Conservation (phyloP, 2,329 filamentous ascomycete genomes). For the Pseudomassariella vexata region DNA sequence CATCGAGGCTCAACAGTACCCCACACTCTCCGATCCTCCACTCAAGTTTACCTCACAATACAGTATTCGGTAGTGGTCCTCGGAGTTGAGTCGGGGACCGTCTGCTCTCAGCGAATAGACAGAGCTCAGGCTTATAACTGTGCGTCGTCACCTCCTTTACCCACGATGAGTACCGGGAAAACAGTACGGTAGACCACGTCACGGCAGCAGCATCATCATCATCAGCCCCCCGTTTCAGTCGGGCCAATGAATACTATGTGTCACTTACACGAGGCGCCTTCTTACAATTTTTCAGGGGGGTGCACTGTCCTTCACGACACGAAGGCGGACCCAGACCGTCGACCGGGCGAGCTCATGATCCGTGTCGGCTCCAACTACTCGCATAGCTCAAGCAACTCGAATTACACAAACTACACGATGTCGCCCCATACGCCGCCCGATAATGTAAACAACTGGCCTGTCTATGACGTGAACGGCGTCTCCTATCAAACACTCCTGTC, state of each 20-base stretch:
- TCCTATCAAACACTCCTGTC: no score
- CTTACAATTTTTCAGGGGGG: no score
- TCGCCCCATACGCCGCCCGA: no score
- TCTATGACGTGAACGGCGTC: no score
- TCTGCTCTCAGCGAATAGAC: no score
- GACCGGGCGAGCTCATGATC: conserved; percentile 1
- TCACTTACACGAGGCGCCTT: no score
- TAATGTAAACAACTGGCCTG: no score
- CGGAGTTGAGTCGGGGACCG: neutral
- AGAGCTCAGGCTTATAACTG: conserved; percentile 1
- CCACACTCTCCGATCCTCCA: no score
- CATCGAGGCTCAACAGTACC: no score
- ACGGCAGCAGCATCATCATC: neutral
- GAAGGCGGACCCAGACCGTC: neutral
- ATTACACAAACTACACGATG: neutral
- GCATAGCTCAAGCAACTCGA: neutral
- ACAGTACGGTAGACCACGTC: conserved; percentile 1
- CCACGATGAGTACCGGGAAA: conserved; percentile 2
- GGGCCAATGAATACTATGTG: conserved; percentile 3
- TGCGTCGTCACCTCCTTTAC: conserved; percentile 2
- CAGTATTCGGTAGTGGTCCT: no score
- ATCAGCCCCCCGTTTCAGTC: neutral
- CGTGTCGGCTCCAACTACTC: conserved; percentile 2
- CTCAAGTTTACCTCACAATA: no score
- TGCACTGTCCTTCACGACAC: no score